Base-by-base conservation (phyloP, 495 filamentous ascomycete species). In the Venustampulla echinocandica region DNA sequence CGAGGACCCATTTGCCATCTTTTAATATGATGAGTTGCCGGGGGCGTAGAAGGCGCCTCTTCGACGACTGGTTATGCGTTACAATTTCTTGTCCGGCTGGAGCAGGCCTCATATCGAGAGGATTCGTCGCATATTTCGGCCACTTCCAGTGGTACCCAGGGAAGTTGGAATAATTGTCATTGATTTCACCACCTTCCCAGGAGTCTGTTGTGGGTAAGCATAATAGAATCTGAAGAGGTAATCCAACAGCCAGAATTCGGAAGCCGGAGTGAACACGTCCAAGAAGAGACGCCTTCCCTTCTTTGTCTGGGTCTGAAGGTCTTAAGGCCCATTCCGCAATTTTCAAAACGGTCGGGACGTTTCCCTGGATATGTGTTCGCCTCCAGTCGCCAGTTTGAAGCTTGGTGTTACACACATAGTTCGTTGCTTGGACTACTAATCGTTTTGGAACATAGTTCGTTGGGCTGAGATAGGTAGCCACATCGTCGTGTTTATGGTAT, bases 101-200 rank as follows among this genome's bases (percentile, higher is more conserved):
- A n/a, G n/a, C 17, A 7, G 52, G 52, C 10, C 19, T 20, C 25
- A 21, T 28, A n/a, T 55, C 52, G 2, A 55, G 33, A 2, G 30
- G 49, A 23, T 55, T 55, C 11, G 48, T 25, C 1, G 52, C 52
- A 32, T 55, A 34, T 27, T 55, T 55, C 10, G 52, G 52, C 32
- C 37, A 55, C 47, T 45, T 28, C 32, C 37, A 55, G 24, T 37
- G 37, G n/a, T 42, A 42, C 5, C 25, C 20, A 3, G 47, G 47
- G 22, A 46, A 53, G 10, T 45, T 35, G 2, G 47, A 27, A 30
- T 54, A 54, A 10, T 34, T 38, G 1, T 51, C 37, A 6, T 43
- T 37, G 17, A 39, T 35, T 23, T 35, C 43, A 6, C 43, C 43
- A 25, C 36, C 19, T 14, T 14, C 41, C 41, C 41, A 44, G 2